Conservation (phyloP, 164 flowering plant species). For the Brasenia schreberi region DNA sequence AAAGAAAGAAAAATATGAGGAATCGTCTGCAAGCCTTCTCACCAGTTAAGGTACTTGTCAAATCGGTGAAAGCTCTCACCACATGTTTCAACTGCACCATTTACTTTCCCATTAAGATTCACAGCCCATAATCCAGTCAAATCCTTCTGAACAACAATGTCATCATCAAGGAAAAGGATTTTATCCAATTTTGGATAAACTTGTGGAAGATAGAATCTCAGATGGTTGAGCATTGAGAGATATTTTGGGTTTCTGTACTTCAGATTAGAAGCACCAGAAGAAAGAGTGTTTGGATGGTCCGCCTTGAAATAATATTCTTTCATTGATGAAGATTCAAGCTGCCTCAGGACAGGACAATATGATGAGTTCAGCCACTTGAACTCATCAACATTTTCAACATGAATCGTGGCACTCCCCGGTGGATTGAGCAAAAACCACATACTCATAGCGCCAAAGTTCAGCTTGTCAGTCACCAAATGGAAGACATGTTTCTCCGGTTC, state of each 20-base stretch:
- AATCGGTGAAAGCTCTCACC: slow-evolving; percentile 97
- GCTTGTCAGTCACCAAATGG: slow-evolving; percentile 91
- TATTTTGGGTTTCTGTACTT: slow-evolving; percentile 97
- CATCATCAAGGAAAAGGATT: slow-evolving; percentile 95
- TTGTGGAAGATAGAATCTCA: slow-evolving; percentile 94
- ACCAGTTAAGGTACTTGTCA: slow-evolving; percentile 97
- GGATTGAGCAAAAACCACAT: slow-evolving; percentile 99
- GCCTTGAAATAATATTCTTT: slow-evolving; percentile 94
- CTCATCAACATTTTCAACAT: slow-evolving; percentile 97
- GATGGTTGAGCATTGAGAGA: slow-evolving; percentile 94
- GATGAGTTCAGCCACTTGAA: slow-evolving; percentile 97
- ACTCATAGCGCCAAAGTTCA: slow-evolving; percentile 96
- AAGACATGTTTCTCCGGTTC: slow-evolving; percentile 94
- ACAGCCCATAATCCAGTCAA: slow-evolving; percentile 82
- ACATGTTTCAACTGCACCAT: slow-evolving; percentile 98
- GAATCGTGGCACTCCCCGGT: slow-evolving; percentile 92
- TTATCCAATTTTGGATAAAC: slow-evolving; percentile 94
- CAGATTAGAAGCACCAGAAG: slow-evolving; percentile 87
- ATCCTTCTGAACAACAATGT: slow-evolving; percentile 97
- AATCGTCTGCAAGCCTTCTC: slow-evolving; percentile 1
- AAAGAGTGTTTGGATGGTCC: slow-evolving; percentile 70
- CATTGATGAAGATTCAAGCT: slow-evolving; percentile 92
- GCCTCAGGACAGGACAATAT: slow-evolving; percentile 86
- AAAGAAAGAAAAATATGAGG: background rate
- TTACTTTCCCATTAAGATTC: slow-evolving; percentile 90